These are phyloP conservation scores for Annulohypoxylon stygium DNA, from an alignment of 495 filamentous ascomycete species.

Conservation along the genomic window DNA sequence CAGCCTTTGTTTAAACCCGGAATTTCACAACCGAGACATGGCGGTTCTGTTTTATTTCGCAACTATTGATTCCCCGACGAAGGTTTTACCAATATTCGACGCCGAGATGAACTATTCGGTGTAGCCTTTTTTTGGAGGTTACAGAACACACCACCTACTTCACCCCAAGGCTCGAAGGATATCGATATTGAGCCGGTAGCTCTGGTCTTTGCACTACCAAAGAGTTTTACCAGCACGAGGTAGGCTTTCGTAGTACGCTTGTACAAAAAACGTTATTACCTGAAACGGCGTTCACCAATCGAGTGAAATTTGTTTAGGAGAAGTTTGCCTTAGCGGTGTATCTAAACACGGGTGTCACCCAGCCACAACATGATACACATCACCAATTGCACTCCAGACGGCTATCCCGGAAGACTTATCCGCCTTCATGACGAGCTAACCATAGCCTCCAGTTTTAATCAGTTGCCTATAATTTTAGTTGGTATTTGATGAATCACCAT, in stretches of 20 bases:
- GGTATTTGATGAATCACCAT: background rate
- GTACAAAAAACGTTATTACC: background rate
- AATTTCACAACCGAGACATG: background rate
- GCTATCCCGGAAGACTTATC: background rate
- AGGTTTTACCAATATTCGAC: background rate
- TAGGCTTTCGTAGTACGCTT: background rate
- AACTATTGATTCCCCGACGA: slow-evolving; percentile 16
- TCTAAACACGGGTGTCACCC: background rate
- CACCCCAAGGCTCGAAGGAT: background rate
- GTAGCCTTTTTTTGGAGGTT: background rate
- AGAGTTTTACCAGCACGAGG: background rate
- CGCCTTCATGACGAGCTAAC: background rate
- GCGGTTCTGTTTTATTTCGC: background rate
- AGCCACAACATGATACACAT: background rate
- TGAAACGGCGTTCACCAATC: background rate
- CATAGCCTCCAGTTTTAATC: background rate
- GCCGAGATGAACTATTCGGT: background rate
- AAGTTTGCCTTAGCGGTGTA: background rate
- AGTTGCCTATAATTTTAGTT: background rate
- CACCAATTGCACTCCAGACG: background rate
- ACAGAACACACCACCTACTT: background rate
- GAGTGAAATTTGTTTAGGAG: background rate
- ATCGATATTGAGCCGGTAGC: background rate
- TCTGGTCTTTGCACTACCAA: background rate
- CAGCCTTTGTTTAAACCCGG: background rate